Evolutionary conservation across 768 basidiomycete species (phyloP), one percentile per base, ranked within the genome.

Genomic region (Tricholoma sp.): DNA sequence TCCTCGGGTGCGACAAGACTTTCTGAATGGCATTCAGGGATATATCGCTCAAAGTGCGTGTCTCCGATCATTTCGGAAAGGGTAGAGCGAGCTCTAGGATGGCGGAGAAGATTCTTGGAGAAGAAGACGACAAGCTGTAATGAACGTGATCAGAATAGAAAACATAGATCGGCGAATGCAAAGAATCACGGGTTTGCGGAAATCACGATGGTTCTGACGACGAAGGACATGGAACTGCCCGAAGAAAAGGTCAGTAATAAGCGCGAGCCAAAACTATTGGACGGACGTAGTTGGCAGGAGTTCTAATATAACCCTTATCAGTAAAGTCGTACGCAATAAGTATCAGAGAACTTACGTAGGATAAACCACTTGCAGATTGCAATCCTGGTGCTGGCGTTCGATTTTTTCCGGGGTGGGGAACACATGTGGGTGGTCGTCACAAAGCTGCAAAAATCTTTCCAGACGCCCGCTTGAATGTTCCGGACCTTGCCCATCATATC

Each of bases 341-440:
- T 22, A 24, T 12, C 57, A 56, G 27, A 2, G 29, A 35, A 79
- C 88, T 72, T 68, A 91, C 88, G 94, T 94, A 4, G 94, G 91
- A 74, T 98, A 98, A 27, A 96, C 93, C 63, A 99, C 89, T 75
- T 98, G 97, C 92, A 98, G 93, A 70, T 98, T 99, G 74, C 95
- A 97, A 71, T 99, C 97, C 76, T 99, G 97, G 68, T 98, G 94
- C 66, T 97, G 94, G 49, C 97, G 77, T 67, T 94, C 92, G 59
- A 95, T 74, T 78, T 96, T 97, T 72, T 95, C 85, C 1, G 82
- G 82, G 0, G 85, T 85, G 1, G 96, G 96, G 85, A 85, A 98
- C 58, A 88, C 71, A 69, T 94, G 80, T 5, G 96, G 96, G 69
- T 99, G 94, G 65, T 99, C 96, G 71, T 97, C 96, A 68, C 94